phyloP scores from a whole-genome alignment of 2,329 filamentous ascomycete genomes.

The Ophiostoma sp. region DNA sequence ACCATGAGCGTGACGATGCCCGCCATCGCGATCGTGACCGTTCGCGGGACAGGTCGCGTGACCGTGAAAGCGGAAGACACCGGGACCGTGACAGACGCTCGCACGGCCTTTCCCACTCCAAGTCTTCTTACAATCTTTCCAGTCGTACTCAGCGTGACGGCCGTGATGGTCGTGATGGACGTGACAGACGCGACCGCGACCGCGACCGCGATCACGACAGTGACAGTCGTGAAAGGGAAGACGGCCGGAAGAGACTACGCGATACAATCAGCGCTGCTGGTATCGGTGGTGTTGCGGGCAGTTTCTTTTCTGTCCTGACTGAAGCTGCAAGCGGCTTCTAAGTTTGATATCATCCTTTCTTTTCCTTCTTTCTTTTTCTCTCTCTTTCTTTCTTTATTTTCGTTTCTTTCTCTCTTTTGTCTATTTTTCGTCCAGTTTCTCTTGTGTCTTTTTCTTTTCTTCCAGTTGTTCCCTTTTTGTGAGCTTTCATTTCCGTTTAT shows the following conservation, averaged over 20 bases:
- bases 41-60: slow-evolving; percentile 21
- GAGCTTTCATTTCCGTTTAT: slow-evolving; percentile 44
- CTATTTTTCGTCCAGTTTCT: background rate
- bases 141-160: slow-evolving; percentile 18
- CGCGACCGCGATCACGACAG: slow-evolving; percentile 11
- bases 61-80: slow-evolving; percentile 29
- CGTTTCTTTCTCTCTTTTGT: background rate
- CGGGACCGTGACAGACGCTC: slow-evolving; percentile 30
- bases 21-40: slow-evolving; percentile 34
- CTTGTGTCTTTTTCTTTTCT: background rate
- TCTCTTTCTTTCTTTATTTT: background rate
- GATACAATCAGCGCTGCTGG: slow-evolving; percentile 54
- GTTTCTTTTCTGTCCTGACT: slow-evolving; percentile 52
- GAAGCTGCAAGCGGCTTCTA: slow-evolving; percentile 46
- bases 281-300: slow-evolving; percentile 56
- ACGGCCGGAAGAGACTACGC: slow-evolving; percentile 40
- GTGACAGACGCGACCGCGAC: background rate
- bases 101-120: background rate
- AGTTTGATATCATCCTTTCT: background rate
- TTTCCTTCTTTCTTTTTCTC: background rate
- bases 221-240: slow-evolving; percentile 20
- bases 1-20: slow-evolving; percentile 32
- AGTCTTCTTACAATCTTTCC: background rate
- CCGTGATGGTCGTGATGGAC: slow-evolving; percentile 18
- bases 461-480: background rate